Evolutionary conservation across 306 rosid genomes (phyloP), one percentile per base, ranked within the genome.

Genomic region (Lathyrus oleraceus): DNA sequence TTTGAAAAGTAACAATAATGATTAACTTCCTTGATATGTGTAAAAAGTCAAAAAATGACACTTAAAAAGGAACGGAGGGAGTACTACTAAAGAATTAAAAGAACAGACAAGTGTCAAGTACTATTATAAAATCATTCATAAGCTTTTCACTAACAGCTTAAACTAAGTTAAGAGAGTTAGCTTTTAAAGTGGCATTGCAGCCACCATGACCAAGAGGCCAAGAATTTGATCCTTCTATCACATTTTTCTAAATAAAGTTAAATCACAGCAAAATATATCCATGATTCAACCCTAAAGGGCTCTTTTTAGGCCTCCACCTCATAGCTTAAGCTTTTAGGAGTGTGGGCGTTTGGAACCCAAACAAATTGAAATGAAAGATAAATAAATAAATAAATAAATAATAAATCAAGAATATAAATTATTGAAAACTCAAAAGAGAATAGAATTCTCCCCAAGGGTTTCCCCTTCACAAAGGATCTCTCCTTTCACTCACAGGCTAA

Each of bases 191-290:
- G 20, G 19, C 49, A 70, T 44, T 25, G 39, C 28, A 77, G 67
- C 61, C 72, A 43, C 28, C 43, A 63, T 19, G 76, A 70, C 81
- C 42, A 77, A 62, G 60, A 54, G 67, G 44, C 30, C 58, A 70
- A 63, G 21, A 61, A 44, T 69, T 76, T 9, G 20, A 61, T 36
- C 58, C 23, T 38, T 59, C 12, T 51, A 8, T 40, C 52, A 35
- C 14, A 40, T 51, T 69, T 38, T 61, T 70, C 30, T 10, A 62
- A 51, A 49, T 58, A 9, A 76, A 49, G 64, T 68, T 60, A 23
- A 49, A 68, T 68, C 60, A 60, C 59, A 69, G 62, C 49, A 76
- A 65, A 69, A 69, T 19, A 40, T 61, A 61, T 52, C 65, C 59
- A 52, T 25, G 60, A 17, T 62, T 62, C 36, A 19, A 30, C 35